Base-by-base conservation (phyloP, 148 eudicot species). In the Amaranthus cruentus region DNA sequence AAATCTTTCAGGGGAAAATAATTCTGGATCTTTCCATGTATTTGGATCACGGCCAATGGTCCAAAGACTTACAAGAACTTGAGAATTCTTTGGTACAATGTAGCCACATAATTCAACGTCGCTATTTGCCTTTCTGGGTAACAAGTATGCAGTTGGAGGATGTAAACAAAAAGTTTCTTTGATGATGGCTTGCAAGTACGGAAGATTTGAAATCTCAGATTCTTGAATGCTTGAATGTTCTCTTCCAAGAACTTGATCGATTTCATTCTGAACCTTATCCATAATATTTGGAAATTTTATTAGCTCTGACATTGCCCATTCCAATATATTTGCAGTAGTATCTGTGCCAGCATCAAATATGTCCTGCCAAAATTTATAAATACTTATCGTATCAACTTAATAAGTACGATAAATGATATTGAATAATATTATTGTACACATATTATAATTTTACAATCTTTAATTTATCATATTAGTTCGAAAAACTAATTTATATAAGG, bases 1-100 rank as follows among this genome's bases (percentile, higher is more conserved):
- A 64, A 90, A 90, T 77, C 95, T 84, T 71, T 89, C 95, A 0
- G 95, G 95, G 3, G 63, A 73, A 55, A 90, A 90, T 4, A 59
- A 72, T 52, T 76, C 76, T 0, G 91, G 84, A 47, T 81, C 75
- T 0, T 58, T 4, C 95, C 95, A 90, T 0, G 74, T 77, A 18
- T 77, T 74, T 0, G 86, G 86, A 75, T 90, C 91, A 0, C 89
- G 80, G 1, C 90, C 91, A 7, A 90, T 90, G 3, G 91, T 91
- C 95, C 91, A 90, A 5, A 83, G 83, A 42, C 88, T 90, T 0
- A 90, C 89, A 0, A 90, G 77, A 12, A 90, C 57, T 77, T 87
- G 91, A 7, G 95, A 80, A 69, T 81, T 83, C 69, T 84, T 85
- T 3, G 89, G 89, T 7, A 89, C 82, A 51, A 68, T 58, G 51